Conservation (phyloP, 1,284 basidiomycete genomes). For the Pseudozyma thailandica region DNA sequence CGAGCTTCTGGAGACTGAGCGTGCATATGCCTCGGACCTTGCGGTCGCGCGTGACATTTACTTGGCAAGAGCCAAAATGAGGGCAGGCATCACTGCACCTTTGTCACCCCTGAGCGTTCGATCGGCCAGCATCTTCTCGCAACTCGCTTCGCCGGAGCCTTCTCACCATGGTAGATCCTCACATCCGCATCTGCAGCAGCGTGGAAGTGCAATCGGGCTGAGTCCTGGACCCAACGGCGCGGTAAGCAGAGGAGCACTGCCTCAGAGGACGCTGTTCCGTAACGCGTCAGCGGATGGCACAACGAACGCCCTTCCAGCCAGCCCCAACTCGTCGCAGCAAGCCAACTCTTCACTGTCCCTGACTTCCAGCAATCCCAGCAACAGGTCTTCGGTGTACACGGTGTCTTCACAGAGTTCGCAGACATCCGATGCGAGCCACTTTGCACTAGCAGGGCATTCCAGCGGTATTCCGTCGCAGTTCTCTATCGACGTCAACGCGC, state of each 20-base stretch:
- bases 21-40: slow-evolving; percentile 87
- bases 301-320: slow-evolving; percentile 11
- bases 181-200: slow-evolving; percentile 31
- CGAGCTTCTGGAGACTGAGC: slow-evolving; percentile 77
- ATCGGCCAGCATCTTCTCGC: slow-evolving; percentile 38
- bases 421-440: slow-evolving; percentile 47
- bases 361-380: slow-evolving; percentile 54
- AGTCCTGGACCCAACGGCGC: slow-evolving; percentile 7
- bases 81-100: slow-evolving; percentile 55
- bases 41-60: slow-evolving; percentile 85
- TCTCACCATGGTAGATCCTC: slow-evolving; percentile 22
- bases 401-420: slow-evolving; percentile 60
- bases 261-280: slow-evolving; percentile 35
- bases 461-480: slow-evolving; percentile 20
- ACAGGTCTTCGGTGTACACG: slow-evolving; percentile 60
- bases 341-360: slow-evolving; percentile 32
- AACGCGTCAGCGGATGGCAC: slow-evolving; percentile 38
- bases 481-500: slow-evolving; percentile 22
- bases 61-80: slow-evolving; percentile 66
- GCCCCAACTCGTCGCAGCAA: slow-evolving; percentile 16
- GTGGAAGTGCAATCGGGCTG: slow-evolving; percentile 7
- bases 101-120: slow-evolving; percentile 32
- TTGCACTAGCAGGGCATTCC: slow-evolving; percentile 20
- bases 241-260: neutral
- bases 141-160: slow-evolving; percentile 33